phyloP scores from a whole-genome alignment of 2,329 filamentous ascomycete species.

The Exophiala bonariae region DNA sequence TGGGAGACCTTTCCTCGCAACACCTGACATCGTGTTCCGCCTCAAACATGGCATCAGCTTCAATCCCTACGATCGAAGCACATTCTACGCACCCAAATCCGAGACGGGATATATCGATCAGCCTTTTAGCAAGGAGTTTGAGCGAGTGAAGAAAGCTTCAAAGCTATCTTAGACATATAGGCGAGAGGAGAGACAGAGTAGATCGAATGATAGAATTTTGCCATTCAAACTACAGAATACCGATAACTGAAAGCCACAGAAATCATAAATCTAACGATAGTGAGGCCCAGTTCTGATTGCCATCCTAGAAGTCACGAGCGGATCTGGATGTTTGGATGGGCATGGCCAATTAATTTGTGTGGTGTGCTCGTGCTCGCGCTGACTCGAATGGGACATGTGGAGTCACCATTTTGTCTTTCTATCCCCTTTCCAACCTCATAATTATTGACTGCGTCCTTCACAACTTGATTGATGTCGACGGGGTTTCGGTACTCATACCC shows the following conservation, averaged over 20 bases:
- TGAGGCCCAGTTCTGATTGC: too few species aligned
- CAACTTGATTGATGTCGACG: conserved; percentile 12
- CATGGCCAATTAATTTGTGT: too few species aligned
- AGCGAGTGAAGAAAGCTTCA: conserved; percentile 1
- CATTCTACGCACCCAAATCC: conserved; percentile 19
- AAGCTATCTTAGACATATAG: conserved; percentile 2
- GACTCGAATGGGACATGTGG: too few species aligned
- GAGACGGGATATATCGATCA: conserved; percentile 18
- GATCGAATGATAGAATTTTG: too few species aligned
- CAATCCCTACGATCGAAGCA: conserved; percentile 17
- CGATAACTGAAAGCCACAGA: too few species aligned
- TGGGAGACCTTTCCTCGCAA: conserved; percentile 50
- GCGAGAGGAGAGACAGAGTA: neutral
- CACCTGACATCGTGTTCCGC: conserved; percentile 49
- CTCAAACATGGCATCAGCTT: conserved; percentile 37
- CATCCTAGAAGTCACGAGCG: too few species aligned
- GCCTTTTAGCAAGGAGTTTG: conserved; percentile 12
- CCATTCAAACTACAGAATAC: neutral
- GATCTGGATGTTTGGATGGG: too few species aligned
- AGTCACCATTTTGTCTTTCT: too few species aligned
- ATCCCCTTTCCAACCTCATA: too few species aligned
- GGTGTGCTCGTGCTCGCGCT: too few species aligned
- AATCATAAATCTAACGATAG: too few species aligned
- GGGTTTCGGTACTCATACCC: conserved; percentile 78
- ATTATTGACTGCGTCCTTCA: conserved; percentile 1